Evolutionary conservation across 1,139 yeast species (phyloP).

Genomic region (Scheffersomyces cryptocercus): DNA sequence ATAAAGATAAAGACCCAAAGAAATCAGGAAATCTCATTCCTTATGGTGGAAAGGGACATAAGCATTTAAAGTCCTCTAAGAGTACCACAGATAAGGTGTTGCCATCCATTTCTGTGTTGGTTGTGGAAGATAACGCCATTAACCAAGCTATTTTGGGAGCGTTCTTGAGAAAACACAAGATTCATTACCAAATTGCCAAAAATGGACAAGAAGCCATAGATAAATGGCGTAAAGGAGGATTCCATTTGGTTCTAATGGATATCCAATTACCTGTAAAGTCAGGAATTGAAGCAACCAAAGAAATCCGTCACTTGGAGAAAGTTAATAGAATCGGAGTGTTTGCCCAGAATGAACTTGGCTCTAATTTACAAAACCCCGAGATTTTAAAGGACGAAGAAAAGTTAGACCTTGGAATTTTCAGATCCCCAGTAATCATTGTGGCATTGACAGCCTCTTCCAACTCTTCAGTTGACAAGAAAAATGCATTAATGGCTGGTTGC

Average conservation of each 20-base stretch:
- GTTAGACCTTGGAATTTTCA: constrained; percentile 61
- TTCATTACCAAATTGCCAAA: constrained; percentile 82
- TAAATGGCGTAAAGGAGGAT: constrained; percentile 90
- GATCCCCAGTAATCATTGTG: constrained; percentile 93
- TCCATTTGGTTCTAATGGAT: constrained; percentile 91
- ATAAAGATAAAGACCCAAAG: not conserved
- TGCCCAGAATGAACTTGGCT: constrained; percentile 45
- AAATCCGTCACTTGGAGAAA: constrained; percentile 80
- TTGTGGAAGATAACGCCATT: constrained; percentile 94
- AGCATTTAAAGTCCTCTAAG: constrained; percentile 10
- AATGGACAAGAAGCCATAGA: constrained; percentile 93
- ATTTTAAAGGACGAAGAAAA: constrained; percentile 43
- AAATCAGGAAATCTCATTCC: constrained; percentile 1
- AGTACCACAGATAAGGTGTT: constrained; percentile 49
- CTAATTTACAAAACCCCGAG: constrained; percentile 17
- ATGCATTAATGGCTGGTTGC: constrained; percentile 95
- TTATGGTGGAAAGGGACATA: constrained; percentile 2
- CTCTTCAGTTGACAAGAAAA: constrained; percentile 81
- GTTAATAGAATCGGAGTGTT: constrained; percentile 82
- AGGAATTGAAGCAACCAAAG: constrained; percentile 90
- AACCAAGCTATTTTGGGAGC: constrained; percentile 92
- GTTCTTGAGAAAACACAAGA: constrained; percentile 83
- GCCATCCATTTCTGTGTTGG: constrained; percentile 86
- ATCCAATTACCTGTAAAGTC: constrained; percentile 92
- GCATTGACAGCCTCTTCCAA: constrained; percentile 90